These are phyloP conservation scores for Euphorbia peplus DNA, from an alignment of 345 rosid species.

Conservation along the genomic window DNA sequence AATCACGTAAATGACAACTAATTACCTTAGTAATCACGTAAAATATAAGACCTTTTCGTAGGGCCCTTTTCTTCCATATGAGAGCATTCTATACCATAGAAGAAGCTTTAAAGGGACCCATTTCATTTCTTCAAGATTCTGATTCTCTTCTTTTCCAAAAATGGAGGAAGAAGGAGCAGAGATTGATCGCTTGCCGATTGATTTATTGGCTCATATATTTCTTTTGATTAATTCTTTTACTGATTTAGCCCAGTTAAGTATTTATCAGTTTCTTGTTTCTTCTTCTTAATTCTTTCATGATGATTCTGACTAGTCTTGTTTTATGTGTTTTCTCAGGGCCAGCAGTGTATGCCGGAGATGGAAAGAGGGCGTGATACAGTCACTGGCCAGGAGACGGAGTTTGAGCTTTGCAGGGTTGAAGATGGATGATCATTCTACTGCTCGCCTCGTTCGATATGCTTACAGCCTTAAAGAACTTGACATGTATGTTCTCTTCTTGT, in stretches of 20 bases:
- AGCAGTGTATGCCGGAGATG: constrained; percentile 84
- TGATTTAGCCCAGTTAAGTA: constrained; percentile 72
- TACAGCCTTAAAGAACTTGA: constrained; percentile 84
- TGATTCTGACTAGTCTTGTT: background rate
- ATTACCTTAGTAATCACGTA: constrained; percentile 9
- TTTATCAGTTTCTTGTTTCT: background rate
- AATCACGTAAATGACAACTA: background rate
- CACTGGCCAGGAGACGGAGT: constrained; percentile 56
- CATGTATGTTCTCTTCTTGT: constrained; percentile 42
- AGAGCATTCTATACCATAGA: background rate
- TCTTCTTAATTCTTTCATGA: background rate
- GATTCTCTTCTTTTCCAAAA: background rate
- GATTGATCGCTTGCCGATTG: constrained; percentile 73
- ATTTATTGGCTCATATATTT: constrained; percentile 72
- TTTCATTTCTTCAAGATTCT: background rate
- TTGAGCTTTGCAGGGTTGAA: constrained; percentile 79
- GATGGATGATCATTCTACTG: constrained; percentile 79
- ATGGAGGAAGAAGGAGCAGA: constrained; percentile 54
- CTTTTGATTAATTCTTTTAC: constrained; percentile 61
- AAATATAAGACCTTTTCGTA: background rate
- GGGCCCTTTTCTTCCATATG: background rate
- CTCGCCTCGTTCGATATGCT: constrained; percentile 66
- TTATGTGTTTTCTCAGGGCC: constrained; percentile 45
- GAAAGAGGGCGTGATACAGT: constrained; percentile 81
- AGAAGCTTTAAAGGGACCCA: background rate